Evolutionary conservation across 2,329 filamentous ascomycete species (phyloP).

Genomic region (Ceratocystis cubensis): DNA sequence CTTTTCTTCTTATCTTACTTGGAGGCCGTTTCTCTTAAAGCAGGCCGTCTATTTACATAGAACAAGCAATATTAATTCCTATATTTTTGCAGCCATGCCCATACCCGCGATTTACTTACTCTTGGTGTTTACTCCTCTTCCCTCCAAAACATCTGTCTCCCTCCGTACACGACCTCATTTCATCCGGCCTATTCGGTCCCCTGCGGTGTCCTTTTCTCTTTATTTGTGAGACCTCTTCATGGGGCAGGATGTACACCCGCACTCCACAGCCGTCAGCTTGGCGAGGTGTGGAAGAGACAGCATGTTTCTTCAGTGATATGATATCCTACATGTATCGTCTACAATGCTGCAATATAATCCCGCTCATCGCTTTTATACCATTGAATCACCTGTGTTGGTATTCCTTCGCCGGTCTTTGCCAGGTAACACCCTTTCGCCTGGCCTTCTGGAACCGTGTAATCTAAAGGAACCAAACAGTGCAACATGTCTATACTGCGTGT

Average conservation of each 20-base stretch:
- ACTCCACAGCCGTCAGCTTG: neutral
- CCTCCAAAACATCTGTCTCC: neutral
- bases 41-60: neutral
- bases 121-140: neutral
- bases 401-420: neutral
- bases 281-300: neutral
- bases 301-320: neutral
- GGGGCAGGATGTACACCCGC: neutral
- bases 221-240: neutral
- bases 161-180: neutral
- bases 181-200: neutral
- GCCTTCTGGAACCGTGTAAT: neutral
- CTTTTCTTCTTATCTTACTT: neutral
- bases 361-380: neutral
- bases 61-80: neutral
- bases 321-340: neutral
- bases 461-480: neutral
- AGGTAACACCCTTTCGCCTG: constrained; percentile 8
- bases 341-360: too few species aligned
- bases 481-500: neutral
- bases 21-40: too few species aligned
- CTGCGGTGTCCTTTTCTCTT: neutral
- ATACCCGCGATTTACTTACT: neutral
- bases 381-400: neutral
- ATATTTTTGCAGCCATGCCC: neutral